These are phyloP conservation scores for Neckera pumila DNA, from an alignment of 225 moss, liverwort and hornwort species.

Conservation along the genomic window DNA sequence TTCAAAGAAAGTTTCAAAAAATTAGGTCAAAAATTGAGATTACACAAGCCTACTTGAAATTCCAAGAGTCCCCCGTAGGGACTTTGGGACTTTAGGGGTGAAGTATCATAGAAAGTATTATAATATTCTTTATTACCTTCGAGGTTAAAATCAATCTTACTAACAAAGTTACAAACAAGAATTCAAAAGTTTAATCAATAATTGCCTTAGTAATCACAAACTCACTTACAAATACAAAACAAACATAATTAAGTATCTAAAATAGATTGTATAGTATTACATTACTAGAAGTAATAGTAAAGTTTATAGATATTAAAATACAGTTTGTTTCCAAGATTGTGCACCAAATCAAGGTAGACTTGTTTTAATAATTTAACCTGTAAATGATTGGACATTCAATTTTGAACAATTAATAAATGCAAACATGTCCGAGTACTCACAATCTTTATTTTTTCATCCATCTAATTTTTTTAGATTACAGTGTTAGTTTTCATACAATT, in stretches of 20 bases:
- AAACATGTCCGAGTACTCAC: not conserved
- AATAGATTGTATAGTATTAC: not conserved
- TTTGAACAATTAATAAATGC: fast-evolving
- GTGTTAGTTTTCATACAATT: fast-evolving
- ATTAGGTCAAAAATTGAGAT: too few relatives aligned
- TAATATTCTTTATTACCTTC: too few relatives aligned
- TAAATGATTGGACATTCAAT: too few relatives aligned
- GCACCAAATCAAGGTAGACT: too few relatives aligned
- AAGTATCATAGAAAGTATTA: too few relatives aligned
- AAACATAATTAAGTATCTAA: not conserved
- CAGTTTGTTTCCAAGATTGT: not conserved
- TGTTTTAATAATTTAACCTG: not conserved
- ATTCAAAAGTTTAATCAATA: not conserved
- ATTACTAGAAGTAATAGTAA: not conserved
- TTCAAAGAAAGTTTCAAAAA: too few relatives aligned
- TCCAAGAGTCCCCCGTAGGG: too few relatives aligned
- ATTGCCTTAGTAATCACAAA: too few relatives aligned
- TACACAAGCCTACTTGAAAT: too few relatives aligned
- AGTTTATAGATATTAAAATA: not conserved
- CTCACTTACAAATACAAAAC: not conserved
- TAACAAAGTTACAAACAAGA: not conserved
- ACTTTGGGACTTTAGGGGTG: too few relatives aligned
- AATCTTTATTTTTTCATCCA: not conserved
- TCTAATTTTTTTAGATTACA: too few relatives aligned
- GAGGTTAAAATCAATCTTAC: not conserved